Base-by-base conservation (phyloP, 768 basidiomycete species). In the Tulasnella sp. region DNA sequence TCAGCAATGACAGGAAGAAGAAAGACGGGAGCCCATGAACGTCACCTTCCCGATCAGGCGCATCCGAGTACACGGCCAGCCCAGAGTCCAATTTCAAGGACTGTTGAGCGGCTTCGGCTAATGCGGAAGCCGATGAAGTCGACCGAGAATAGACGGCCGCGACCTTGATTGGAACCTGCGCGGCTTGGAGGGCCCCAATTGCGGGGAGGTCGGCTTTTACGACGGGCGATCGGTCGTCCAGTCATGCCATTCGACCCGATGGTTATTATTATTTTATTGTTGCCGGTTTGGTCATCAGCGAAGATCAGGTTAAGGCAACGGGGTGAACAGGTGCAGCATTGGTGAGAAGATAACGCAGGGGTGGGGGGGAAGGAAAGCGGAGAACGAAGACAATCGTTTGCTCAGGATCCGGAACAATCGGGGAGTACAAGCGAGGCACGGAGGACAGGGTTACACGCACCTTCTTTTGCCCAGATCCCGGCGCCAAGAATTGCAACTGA, bases 101-200 rank as follows among this genome's bases (percentile, higher is more conserved):
- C 3, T 80, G 79, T 35, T 84, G 82, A 3, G 91, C 90, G 32
- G 86, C 85, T 7, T 84, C 83, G 5, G 90, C 87, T 73, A 92
- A 84, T 44, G 88, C 87, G 16, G 84, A 83, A 1, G 91, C 88
- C 77, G 89, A 90, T 82, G 87, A 88, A 80, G 88, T 84, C 0
- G 93, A 93, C 79, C 94, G 89, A 15, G 94, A 96, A 86, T 95
- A 96, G 77, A 96, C 86, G 0, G 93, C 94, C 80, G 86, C 90
- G 74, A 91, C 85, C 55, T 87, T 84, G 74, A 84, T 82, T 13
- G 61, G 61, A 73, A 51, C 16, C 40, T 40, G 42, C 29, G 77
- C 26, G n/a, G 86, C 86, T 44, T 87, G 86, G 32, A 92, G 86
- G 1, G 84, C 83, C 32, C 87, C 87, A 15, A 95, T 86, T 23